Conservation (phyloP, 371 early-diverging fungal species). For the Apophysomyces trapeziformis region DNA sequence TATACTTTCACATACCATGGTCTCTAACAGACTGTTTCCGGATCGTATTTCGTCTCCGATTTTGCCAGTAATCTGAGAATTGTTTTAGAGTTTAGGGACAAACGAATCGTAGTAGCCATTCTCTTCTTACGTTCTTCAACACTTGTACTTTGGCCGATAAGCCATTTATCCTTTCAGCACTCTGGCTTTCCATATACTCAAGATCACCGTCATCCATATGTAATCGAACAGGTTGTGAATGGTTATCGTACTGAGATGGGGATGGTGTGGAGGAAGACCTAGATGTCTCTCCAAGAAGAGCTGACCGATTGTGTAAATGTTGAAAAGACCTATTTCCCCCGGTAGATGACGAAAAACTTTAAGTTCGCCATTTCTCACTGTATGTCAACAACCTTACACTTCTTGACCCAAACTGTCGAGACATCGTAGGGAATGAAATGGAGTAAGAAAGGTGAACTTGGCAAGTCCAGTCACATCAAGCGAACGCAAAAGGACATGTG, state of each 20-base stretch:
- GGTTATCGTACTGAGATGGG: constrained; percentile 30
- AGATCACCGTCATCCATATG: constrained; percentile 53
- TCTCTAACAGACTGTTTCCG: constrained; percentile 51
- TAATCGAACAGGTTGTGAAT: constrained; percentile 22
- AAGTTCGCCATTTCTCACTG: neutral
- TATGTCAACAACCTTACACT: constrained; percentile 37
- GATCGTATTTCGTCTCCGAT: constrained; percentile 56
- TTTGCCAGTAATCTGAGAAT: constrained; percentile 49
- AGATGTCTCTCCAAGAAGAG: constrained; percentile 38
- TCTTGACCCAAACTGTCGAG: constrained; percentile 48
- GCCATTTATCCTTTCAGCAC: constrained; percentile 51
- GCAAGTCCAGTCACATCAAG: neutral
- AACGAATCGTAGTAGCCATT: neutral
- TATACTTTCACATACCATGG: constrained; percentile 37
- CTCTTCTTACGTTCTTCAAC: constrained; percentile 44
- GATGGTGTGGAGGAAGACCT: constrained; percentile 29
- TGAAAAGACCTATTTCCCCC: constrained; percentile 39
- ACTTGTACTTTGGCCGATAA: constrained; percentile 52
- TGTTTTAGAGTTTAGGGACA: neutral
- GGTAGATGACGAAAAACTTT: neutral
- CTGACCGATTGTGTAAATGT: constrained; percentile 51
- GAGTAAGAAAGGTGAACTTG: neutral
- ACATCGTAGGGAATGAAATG: constrained; percentile 22
- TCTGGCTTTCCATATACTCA: constrained; percentile 54
- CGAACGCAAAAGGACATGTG: no score